Evolutionary conservation across 495 filamentous ascomycete genomes (phyloP), one percentile per base, ranked within the genome.

Genomic region (Podospora bellae-mahoneyi): DNA sequence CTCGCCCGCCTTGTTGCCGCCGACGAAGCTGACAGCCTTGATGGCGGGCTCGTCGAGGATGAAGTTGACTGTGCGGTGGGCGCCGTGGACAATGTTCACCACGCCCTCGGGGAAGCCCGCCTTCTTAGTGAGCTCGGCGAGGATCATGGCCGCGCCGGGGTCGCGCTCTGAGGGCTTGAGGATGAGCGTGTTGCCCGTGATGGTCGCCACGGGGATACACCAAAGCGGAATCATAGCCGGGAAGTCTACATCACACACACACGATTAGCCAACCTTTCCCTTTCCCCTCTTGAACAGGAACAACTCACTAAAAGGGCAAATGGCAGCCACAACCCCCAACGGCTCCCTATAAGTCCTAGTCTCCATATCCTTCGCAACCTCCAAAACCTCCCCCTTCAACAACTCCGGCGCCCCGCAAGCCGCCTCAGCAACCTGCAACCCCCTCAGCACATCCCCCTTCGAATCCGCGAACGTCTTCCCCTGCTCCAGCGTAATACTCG

Each of bases 311-410:
- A 99, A 99, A 20, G 95, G 95, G 82, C 96, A 99, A 70, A 99
- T 99, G 60, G 96, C 92, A 28, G 95, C 95, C 61, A 96, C 92
- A 59, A 99, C 90, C 66, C 95, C 95, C 74, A 99, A 79, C 60
- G 95, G 95, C 83, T 99, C 95, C 62, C 87, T 85, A 76, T 98
- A 98, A 69, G 87, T 92, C 69, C 95, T 82, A 9, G 95, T 99
- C 84, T 99, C 95, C 95, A 99, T 99, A 78, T 99, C 95, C 85
- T 96, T 97, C 61, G 94, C 89, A 9, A 99, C 95, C 82, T 99
- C 96, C 44, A 99, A 83, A 32, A 99, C 88, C 79, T 98, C 94
- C 39, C 95, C 95, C 68, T 91, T 92, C 78, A 98, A 84, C 78
- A 97, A 91, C 55, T 93, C 94, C 7, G 95, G 95, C 71, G 97